Conservation (phyloP, 768 basidiomycete species). For the Phylloporus sp. region DNA sequence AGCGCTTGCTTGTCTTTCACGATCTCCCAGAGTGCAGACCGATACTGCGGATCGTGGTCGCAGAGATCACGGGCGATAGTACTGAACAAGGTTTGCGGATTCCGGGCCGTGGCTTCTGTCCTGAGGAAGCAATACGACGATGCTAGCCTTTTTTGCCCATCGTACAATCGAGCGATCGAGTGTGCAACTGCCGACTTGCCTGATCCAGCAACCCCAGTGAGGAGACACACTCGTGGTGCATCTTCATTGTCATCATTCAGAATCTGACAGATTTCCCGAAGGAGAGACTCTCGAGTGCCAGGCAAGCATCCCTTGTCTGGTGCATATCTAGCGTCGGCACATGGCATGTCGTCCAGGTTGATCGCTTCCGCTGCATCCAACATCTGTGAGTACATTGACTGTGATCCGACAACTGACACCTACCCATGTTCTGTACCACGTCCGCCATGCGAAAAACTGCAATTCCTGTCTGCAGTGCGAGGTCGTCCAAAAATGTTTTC, state of each 20-base stretch:
- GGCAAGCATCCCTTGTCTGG: not conserved
- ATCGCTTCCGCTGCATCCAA: not conserved
- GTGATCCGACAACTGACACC: not conserved
- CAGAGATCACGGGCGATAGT: too few species aligned
- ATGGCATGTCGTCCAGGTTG: not conserved
- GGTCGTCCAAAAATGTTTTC: too few species aligned
- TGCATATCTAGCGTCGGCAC: not conserved
- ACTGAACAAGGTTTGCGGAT: not conserved
- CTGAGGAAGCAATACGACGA: too few species aligned
- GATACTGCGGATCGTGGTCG: not conserved
- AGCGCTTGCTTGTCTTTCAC: too few species aligned
- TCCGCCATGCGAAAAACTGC: not conserved
- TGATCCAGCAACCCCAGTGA: too few species aligned
- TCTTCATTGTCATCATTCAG: too few species aligned
- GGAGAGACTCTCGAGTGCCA: not conserved
- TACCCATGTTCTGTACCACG: not conserved
- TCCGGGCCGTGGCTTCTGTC: not conserved
- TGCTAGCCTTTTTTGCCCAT: too few species aligned
- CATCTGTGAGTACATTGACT: not conserved
- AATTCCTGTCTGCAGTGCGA: not conserved
- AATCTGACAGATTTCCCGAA: too few species aligned
- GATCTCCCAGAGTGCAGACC: not conserved
- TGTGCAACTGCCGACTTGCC: too few species aligned
- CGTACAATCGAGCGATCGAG: too few species aligned
- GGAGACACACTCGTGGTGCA: too few species aligned